These are phyloP conservation scores for Eudorina sp. DNA, from an alignment of 139 green algal species.

Conservation along the genomic window DNA sequence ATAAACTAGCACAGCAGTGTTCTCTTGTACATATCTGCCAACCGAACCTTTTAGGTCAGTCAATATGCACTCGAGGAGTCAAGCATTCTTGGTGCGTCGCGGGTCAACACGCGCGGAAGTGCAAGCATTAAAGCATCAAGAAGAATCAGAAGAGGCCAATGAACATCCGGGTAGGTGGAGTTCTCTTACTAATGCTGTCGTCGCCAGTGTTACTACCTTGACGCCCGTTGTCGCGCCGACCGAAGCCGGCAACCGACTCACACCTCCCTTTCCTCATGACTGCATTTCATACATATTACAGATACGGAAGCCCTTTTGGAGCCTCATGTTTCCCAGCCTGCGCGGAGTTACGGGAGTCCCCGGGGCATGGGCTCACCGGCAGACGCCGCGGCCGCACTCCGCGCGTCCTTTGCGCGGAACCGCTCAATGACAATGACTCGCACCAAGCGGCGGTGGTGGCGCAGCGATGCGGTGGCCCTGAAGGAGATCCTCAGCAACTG, in stretches of 20 bases:
- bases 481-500: conserved; percentile 17
- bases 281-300: background rate
- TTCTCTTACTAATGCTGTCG: too few species aligned
- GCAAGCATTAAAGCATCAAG: background rate
- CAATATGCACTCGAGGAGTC: conserved; percentile 1
- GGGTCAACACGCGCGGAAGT: background rate
- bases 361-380: background rate
- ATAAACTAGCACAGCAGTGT: too few species aligned
- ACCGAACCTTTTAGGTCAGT: too few species aligned
- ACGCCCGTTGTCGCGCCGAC: too few species aligned
- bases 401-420: background rate
- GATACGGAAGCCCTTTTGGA: conserved; percentile 3
- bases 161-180: background rate
- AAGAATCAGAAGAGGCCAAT: background rate
- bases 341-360: background rate
- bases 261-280: background rate
- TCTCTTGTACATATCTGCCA: too few species aligned
- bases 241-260: too few species aligned
- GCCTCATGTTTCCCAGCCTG: background rate
- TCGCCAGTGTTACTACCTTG: too few species aligned
- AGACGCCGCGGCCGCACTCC: background rate
- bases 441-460: background rate
- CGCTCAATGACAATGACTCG: background rate
- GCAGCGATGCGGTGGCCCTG: background rate
- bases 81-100: background rate